Evolutionary conservation across 108 stramenopile genomes (phyloP).

Genomic region (Skeletonema potamos): DNA sequence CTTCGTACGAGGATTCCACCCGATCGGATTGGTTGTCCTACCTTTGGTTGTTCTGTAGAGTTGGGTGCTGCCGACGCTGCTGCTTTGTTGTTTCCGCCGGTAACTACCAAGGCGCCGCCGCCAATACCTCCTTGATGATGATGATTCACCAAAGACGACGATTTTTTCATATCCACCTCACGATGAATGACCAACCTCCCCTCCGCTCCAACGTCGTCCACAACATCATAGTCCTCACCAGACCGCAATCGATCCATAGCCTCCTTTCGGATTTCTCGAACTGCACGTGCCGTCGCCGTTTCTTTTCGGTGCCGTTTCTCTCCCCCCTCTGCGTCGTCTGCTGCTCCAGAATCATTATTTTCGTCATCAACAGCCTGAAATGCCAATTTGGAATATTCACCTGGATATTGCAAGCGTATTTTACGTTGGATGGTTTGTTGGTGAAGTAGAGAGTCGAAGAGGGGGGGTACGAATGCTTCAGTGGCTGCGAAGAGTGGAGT

Average conservation of each 20-base stretch:
- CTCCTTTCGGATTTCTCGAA: constrained; percentile 35
- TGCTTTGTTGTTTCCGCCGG: constrained; percentile 13
- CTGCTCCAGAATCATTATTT: neutral
- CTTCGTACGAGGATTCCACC: constrained; percentile 46
- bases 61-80: neutral
- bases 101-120: constrained; percentile 30
- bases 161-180: constrained; percentile 35
- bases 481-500: constrained; percentile 28
- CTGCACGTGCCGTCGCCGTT: constrained; percentile 29
- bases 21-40: constrained; percentile 24
- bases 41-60: constrained; percentile 21
- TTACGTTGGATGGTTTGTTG: constrained; percentile 25
- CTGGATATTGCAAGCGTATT: constrained; percentile 35
- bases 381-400: constrained; percentile 45
- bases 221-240: constrained; percentile 23
- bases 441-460: constrained; percentile 35
- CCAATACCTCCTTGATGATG: neutral
- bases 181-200: constrained; percentile 46
- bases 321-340: neutral
- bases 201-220: constrained; percentile 1
- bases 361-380: constrained; percentile 31
- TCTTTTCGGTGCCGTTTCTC: constrained; percentile 9
- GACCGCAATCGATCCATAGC: constrained; percentile 33
- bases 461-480: constrained; percentile 38
- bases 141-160: neutral